Evolutionary conservation across 306 rosid species (phyloP).

Genomic region (Dryas alaskensis): DNA sequence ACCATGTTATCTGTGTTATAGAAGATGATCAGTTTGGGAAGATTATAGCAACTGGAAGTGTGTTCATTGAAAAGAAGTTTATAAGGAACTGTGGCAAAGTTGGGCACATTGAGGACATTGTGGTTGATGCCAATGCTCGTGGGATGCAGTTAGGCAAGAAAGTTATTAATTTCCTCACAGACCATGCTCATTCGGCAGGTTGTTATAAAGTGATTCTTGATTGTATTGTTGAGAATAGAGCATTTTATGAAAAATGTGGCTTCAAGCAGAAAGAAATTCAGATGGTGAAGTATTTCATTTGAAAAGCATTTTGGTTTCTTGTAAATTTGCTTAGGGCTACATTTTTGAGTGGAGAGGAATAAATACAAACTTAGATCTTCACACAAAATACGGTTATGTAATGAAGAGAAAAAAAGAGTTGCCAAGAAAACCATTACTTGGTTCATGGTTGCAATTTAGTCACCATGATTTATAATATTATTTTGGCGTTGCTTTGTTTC

Average conservation of each 20-base stretch:
- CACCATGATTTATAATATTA: too few relatives aligned
- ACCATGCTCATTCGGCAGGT: conserved; percentile 60
- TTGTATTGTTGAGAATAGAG: conserved; percentile 53
- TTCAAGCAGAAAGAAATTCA: conserved; percentile 55
- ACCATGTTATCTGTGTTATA: conserved; percentile 59
- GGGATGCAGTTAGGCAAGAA: conserved; percentile 58
- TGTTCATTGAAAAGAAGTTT: conserved; percentile 61
- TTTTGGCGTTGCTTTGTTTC: too few relatives aligned
- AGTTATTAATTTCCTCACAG: conserved; percentile 47
- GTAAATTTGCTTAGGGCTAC: neutral
- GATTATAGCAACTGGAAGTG: conserved; percentile 67
- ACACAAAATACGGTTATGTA: neutral
- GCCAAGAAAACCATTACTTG: neutral
- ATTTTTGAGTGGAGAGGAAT: neutral
- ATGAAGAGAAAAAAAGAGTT: neutral
- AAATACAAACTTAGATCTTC: neutral
- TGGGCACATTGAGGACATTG: conserved; percentile 78
- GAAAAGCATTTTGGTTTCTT: conserved; percentile 14
- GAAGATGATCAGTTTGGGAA: conserved; percentile 51
- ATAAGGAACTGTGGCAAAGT: conserved; percentile 72
- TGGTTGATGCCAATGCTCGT: conserved; percentile 61
- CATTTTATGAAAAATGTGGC: conserved; percentile 77
- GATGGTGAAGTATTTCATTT: conserved; percentile 68
- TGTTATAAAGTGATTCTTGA: conserved; percentile 87
- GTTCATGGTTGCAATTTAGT: neutral